Conservation (phyloP, 768 basidiomycete genomes). For the Mycena metata region DNA sequence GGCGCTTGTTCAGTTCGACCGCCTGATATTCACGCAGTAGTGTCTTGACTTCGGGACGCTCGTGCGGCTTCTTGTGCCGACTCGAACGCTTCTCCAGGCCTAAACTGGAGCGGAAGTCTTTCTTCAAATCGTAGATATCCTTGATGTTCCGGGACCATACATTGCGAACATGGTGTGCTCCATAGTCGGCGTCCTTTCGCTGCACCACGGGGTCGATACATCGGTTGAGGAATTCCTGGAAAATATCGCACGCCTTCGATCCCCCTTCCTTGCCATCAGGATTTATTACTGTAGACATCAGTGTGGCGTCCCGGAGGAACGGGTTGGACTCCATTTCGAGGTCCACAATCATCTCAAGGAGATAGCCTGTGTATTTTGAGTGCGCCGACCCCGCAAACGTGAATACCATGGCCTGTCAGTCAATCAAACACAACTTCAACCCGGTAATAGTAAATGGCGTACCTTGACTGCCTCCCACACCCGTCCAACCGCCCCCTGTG, state of each 20-base stretch:
- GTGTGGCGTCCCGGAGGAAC: slow-evolving; percentile 40
- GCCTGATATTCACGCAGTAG: slow-evolving; percentile 40
- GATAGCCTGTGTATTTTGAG: slow-evolving; percentile 49
- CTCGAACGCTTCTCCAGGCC: slow-evolving; percentile 38
- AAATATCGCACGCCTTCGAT: slow-evolving; percentile 45
- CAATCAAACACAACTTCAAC: no score
- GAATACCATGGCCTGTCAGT: slow-evolving; percentile 47
- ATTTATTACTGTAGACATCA: slow-evolving; percentile 48
- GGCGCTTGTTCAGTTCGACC: slow-evolving; percentile 39
- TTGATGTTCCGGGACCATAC: slow-evolving; percentile 48
- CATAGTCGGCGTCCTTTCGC: slow-evolving; percentile 47
- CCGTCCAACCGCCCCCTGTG: slow-evolving; percentile 41
- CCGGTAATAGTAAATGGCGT: no score
- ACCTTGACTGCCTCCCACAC: no score
- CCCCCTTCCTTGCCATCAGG: slow-evolving; percentile 41
- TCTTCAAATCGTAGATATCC: slow-evolving; percentile 47
- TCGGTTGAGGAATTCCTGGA: slow-evolving; percentile 52
- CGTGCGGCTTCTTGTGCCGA: slow-evolving; percentile 42
- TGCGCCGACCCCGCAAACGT: slow-evolving; percentile 51
- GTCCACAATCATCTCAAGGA: slow-evolving; percentile 47
- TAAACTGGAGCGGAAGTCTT: slow-evolving; percentile 43
- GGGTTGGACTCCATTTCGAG: slow-evolving; percentile 49
- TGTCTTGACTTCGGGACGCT: slow-evolving; percentile 36
- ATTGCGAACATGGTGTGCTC: slow-evolving; percentile 44
- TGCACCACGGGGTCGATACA: slow-evolving; percentile 46